A percentile compares a stretch with the other conserved stretches of the same genome.
phyloP scores from a whole-genome alignment of 345 rosid species.

The Trapa bicornis region DNA sequence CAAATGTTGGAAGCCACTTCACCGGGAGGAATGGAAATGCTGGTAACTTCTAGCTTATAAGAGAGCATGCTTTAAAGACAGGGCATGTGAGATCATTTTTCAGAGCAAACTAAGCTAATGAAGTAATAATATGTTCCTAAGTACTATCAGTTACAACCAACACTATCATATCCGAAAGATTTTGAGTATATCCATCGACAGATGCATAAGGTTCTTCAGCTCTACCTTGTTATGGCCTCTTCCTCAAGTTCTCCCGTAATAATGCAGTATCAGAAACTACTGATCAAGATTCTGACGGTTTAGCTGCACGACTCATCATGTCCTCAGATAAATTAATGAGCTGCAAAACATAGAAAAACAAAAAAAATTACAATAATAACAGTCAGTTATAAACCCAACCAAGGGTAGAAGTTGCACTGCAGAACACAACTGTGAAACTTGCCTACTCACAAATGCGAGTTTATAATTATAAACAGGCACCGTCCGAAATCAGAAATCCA shows the following conservation, averaged over 20 bases:
- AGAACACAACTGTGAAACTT: too few relatives aligned
- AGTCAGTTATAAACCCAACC: too few relatives aligned
- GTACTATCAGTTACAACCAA: not conserved
- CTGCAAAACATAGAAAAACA: not conserved
- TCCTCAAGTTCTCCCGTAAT: not conserved
- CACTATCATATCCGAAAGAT: not conserved
- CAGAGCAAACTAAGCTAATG: not conserved
- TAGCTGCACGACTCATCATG: not conserved
- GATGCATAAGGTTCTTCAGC: not conserved
- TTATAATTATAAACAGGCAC: too few relatives aligned
- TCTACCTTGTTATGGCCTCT: not conserved
- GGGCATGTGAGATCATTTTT: not conserved
- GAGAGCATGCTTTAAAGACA: not conserved
- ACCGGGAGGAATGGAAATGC: too few relatives aligned
- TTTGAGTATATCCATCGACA: not conserved
- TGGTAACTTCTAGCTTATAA: not conserved
- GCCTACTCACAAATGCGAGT: too few relatives aligned
- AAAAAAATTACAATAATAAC: not conserved
- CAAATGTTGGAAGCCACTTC: constrained; percentile 55
- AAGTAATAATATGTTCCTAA: not conserved
- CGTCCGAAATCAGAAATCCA: not conserved
- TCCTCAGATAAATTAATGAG: constrained; percentile 1
- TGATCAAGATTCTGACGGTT: not conserved
- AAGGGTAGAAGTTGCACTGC: too few relatives aligned
- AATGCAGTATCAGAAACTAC: not conserved